Evolutionary conservation across 495 filamentous ascomycete genomes (phyloP).

Genomic region (Cairneyella variabilis): DNA sequence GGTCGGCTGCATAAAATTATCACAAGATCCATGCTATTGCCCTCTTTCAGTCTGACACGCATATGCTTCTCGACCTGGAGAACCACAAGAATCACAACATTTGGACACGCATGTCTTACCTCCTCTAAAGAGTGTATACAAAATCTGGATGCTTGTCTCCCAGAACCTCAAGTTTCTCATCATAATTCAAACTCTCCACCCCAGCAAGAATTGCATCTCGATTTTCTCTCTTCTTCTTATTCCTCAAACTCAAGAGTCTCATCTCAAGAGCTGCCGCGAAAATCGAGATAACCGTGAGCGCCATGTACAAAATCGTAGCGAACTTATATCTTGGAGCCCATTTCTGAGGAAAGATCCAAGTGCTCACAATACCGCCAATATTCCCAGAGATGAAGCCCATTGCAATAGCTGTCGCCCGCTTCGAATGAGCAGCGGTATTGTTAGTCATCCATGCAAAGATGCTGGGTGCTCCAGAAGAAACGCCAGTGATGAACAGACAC

Average conservation of each 20-base stretch:
- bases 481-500: neutral
- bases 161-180: constrained; percentile 35
- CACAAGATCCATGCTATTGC: no score
- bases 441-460: neutral
- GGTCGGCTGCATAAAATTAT: no score
- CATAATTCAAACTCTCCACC: constrained; percentile 27
- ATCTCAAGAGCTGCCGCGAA: constrained; percentile 22
- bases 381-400: neutral
- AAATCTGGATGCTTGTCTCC: constrained; percentile 39
- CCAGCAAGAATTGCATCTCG: constrained; percentile 25
- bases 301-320: neutral
- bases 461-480: neutral
- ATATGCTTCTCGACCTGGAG: no score
- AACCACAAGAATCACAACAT: no score
- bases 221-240: constrained; percentile 23
- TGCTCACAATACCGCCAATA: neutral
- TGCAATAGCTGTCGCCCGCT: neutral
- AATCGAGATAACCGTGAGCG: neutral
- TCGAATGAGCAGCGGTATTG: neutral
- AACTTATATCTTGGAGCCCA: neutral
- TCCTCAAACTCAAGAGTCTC: constrained; percentile 19
- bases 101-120: no score
- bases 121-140: constrained; percentile 29
- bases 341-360: neutral
- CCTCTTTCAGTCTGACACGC: no score